phyloP scores from a whole-genome alignment of 106 monocot genomes.

The Allium cepa region DNA sequence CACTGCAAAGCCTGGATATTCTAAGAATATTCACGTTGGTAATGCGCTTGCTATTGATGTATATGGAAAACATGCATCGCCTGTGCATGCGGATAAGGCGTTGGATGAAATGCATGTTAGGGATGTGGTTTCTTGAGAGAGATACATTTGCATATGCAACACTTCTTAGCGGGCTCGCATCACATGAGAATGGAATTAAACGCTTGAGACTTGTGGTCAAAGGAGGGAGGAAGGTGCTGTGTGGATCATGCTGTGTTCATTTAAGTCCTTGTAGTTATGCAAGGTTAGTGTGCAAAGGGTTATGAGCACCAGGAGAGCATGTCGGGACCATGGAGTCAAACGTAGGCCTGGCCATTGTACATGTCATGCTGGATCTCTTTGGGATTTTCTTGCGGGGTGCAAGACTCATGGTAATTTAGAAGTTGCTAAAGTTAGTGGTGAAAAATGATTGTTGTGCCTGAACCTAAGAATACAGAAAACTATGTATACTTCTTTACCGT shows the following conservation, averaged over 20 bases:
- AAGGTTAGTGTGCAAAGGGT: slow-evolving; percentile 35
- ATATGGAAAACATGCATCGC: slow-evolving; percentile 35
- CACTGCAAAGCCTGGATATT: slow-evolving; percentile 21
- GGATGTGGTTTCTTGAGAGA: slow-evolving; percentile 27
- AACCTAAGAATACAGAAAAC: slow-evolving; percentile 49
- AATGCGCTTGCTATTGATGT: slow-evolving; percentile 44
- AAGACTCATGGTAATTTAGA: slow-evolving; percentile 39
- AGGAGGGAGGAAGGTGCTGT: slow-evolving; percentile 28
- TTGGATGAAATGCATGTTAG: slow-evolving; percentile 24
- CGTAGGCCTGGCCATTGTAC: slow-evolving; percentile 40
- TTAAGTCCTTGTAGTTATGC: slow-evolving; percentile 50
- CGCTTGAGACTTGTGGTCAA: slow-evolving; percentile 28
- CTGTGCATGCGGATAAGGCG: not conserved
- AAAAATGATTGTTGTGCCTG: slow-evolving; percentile 31
- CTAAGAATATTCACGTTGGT: slow-evolving; percentile 16
- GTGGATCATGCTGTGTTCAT: slow-evolving; percentile 43
- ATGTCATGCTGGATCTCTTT: slow-evolving; percentile 45
- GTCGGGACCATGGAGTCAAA: slow-evolving; percentile 25
- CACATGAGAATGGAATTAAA: slow-evolving; percentile 29
- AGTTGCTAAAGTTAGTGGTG: slow-evolving; percentile 38
- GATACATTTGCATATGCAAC: slow-evolving; percentile 51
- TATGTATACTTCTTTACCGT: slow-evolving; percentile 43
- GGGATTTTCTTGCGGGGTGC: slow-evolving; percentile 50
- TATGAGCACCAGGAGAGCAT: slow-evolving; percentile 31
- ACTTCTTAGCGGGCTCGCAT: slow-evolving; percentile 48